Percentiles rank a stretch among this genome's conserved stretches.
Conservation (phyloP, 2,329 filamentous ascomycete genomes). For the Neoscytalidium dimidiatum region DNA sequence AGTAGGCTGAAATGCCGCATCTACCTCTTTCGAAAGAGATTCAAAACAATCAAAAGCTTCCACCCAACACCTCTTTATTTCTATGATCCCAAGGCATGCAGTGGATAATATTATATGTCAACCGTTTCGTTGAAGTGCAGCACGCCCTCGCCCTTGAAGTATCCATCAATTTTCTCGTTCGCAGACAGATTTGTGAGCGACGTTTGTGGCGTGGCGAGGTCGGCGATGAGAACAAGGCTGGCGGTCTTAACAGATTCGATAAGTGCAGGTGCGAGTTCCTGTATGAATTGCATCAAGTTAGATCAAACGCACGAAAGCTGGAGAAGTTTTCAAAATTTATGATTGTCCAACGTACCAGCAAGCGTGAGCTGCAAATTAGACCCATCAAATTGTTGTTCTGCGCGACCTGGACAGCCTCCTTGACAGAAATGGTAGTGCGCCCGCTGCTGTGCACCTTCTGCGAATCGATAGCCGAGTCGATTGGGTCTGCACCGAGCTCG, state of each 20-base stretch:
- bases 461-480: slow-evolving; percentile 35
- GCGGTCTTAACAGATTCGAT: slow-evolving; percentile 93
- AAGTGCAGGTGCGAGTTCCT: slow-evolving; percentile 92
- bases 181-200: slow-evolving; percentile 58
- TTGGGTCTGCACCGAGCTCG: slow-evolving; percentile 71
- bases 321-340: slow-evolving; percentile 24
- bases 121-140: slow-evolving; percentile 92
- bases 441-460: slow-evolving; percentile 62
- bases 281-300: slow-evolving; percentile 8
- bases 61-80: background rate
- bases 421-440: slow-evolving; percentile 79
- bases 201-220: slow-evolving; percentile 67
- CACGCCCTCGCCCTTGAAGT: slow-evolving; percentile 82
- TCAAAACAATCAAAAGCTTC: background rate
- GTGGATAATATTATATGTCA: slow-evolving; percentile 33
- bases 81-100: background rate
- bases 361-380: slow-evolving; percentile 81
- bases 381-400: slow-evolving; percentile 99
- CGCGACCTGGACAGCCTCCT: slow-evolving; percentile 90
- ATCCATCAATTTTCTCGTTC: slow-evolving; percentile 82
- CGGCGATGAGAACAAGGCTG: slow-evolving; percentile 86
- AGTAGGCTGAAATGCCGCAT: background rate
- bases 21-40: background rate
- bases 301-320: too few species aligned
- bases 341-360: slow-evolving; percentile 64